phyloP scores from a whole-genome alignment of 108 stramenopile species.

The Nitzschia inconspicua region DNA sequence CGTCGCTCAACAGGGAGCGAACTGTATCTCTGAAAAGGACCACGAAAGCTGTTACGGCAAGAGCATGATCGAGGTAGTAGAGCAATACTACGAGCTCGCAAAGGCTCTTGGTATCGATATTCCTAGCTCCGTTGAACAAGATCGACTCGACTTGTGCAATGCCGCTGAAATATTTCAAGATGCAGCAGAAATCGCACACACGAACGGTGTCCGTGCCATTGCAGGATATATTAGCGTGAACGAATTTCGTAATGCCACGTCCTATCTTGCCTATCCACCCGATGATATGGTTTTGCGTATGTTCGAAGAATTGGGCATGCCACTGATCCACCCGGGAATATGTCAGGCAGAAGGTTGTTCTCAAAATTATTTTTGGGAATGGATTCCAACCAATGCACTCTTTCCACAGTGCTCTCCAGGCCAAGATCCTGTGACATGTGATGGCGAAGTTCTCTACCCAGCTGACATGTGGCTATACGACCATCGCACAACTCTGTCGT shows the following conservation, averaged over 20 bases:
- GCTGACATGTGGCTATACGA: conserved; percentile 15
- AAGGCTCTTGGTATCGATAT: neutral
- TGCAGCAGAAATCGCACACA: neutral
- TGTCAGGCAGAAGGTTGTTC: neutral
- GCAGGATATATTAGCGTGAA: conserved; percentile 10
- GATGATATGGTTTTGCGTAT: conserved; percentile 25
- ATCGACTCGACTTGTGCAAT: conserved; percentile 6
- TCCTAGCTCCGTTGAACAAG: conserved; percentile 4
- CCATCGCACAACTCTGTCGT: neutral
- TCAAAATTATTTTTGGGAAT: conserved; percentile 17
- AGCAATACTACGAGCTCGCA: conserved; percentile 8
- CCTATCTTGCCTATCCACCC: conserved; percentile 13
- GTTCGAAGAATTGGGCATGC: conserved; percentile 25
- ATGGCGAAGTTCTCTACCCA: neutral
- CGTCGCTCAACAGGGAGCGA: conserved; percentile 1
- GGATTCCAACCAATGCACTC: conserved; percentile 1
- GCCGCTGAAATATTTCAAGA: conserved; percentile 7
- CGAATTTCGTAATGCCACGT: neutral
- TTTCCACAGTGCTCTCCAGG: too few species aligned
- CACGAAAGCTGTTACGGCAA: neutral
- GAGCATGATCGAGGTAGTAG: conserved; percentile 19
- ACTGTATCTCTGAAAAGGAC: neutral
- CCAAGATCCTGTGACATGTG: too few species aligned
- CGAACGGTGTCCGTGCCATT: conserved; percentile 15
- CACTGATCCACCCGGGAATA: conserved; percentile 1